A percentile compares a stretch with the other conserved stretches of the same genome.
Conservation (phyloP, 306 rosid genomes). For the Lathyrus aphaca region DNA sequence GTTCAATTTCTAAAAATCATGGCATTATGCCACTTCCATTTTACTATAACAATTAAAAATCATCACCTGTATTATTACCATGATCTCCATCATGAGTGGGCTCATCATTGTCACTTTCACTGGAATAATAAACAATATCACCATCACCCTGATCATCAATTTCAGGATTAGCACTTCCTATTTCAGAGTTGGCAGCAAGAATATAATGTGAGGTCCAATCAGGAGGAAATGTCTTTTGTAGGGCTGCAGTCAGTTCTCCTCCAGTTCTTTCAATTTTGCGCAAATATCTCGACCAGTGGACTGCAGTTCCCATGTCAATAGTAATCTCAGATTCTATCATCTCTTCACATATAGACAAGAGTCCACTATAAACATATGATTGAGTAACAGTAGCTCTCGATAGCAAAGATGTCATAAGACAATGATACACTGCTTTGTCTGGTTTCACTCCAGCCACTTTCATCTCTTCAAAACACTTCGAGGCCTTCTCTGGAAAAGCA, state of each 20-base stretch:
- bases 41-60: constrained; percentile 33
- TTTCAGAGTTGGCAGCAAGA: constrained; percentile 40
- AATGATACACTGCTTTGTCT: constrained; percentile 93
- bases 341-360: constrained; percentile 71
- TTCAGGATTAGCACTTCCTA: constrained; percentile 46
- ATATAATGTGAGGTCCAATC: constrained; percentile 73
- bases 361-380: constrained; percentile 66
- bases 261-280: constrained; percentile 83
- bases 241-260: constrained; percentile 84
- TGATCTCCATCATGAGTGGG: constrained; percentile 26
- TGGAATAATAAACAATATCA: constrained; percentile 38
- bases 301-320: constrained; percentile 98
- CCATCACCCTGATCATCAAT: constrained; percentile 44
- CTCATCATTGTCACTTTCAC: constrained; percentile 7
- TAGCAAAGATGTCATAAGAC: constrained; percentile 90
- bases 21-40: constrained; percentile 28
- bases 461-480: constrained; percentile 82
- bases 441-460: constrained; percentile 81
- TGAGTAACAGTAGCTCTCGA: constrained; percentile 87
- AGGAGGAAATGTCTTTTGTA: constrained; percentile 94
- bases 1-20: background rate
- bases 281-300: constrained; percentile 89
- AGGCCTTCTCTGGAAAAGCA: constrained; percentile 91
- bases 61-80: constrained; percentile 25
- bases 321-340: constrained; percentile 77